phyloP scores from a whole-genome alignment of 202 grass and related monocot genomes.

The Schoenoplectus tabernaemontani region DNA sequence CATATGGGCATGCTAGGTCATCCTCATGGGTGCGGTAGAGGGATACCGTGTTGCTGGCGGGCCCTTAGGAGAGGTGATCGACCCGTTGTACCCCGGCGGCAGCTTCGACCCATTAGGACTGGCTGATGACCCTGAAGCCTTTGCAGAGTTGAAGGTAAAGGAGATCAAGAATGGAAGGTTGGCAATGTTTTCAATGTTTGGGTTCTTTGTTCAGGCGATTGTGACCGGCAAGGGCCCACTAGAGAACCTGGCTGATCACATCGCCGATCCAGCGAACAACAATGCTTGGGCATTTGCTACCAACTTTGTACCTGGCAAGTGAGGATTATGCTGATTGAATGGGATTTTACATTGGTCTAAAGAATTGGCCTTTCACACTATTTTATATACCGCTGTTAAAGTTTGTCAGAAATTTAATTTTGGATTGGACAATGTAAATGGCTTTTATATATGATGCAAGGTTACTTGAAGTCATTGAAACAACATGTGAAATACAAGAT shows the following conservation, averaged over 20 bases:
- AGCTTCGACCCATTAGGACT: too few species aligned
- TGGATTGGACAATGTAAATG: neutral
- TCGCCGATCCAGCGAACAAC: too few species aligned
- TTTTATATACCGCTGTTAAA: neutral
- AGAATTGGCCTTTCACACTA: neutral
- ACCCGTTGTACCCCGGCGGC: too few species aligned
- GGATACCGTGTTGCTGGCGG: slow-evolving; percentile 41
- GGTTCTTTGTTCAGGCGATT: too few species aligned
- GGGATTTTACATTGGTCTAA: neutral
- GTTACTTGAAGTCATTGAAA: neutral
- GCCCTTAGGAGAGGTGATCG: slow-evolving; percentile 41
- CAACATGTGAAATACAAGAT: neutral
- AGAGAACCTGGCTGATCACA: too few species aligned
- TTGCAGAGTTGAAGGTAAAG: too few species aligned
- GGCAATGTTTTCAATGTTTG: too few species aligned
- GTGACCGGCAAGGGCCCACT: too few species aligned
- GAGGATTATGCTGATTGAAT: neutral
- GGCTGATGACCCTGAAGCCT: too few species aligned
- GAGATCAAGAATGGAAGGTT: too few species aligned
- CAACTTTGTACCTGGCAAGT: slow-evolving; percentile 31
- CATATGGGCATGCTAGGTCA: slow-evolving; percentile 46
- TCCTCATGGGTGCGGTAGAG: slow-evolving; percentile 55
- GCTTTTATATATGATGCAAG: neutral
- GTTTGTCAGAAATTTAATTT: neutral
- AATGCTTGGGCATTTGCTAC: too few species aligned